Percentiles rank a stretch among this genome's conserved stretches.
phyloP scores from a whole-genome alignment of 768 basidiomycete species.

The Amanita pseudoporphyria region DNA sequence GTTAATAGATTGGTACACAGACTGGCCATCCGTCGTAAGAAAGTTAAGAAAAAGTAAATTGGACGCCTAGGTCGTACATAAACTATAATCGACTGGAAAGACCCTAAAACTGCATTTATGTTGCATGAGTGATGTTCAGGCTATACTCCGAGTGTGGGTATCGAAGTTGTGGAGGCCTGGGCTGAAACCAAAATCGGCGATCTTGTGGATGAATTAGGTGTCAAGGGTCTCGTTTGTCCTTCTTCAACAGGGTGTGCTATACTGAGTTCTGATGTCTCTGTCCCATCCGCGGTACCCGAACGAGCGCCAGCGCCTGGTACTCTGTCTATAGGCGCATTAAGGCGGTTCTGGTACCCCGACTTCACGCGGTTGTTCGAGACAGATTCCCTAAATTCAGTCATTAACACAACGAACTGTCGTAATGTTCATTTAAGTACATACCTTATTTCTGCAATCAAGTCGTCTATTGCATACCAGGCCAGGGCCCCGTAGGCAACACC shows the following conservation, averaged over 20 bases:
- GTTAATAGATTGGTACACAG: too few species aligned
- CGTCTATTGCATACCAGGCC: slow-evolving; percentile 71
- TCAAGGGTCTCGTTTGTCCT: slow-evolving; percentile 21
- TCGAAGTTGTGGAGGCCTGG: slow-evolving; percentile 20
- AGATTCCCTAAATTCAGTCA: slow-evolving; percentile 47
- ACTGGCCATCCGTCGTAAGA: too few species aligned
- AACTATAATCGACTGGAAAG: not conserved
- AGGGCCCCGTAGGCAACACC: slow-evolving; percentile 54
- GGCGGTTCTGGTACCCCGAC: slow-evolving; percentile 57
- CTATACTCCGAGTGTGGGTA: slow-evolving; percentile 34
- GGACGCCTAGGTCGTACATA: not conserved
- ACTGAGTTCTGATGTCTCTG: slow-evolving; percentile 47
- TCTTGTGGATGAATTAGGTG: slow-evolving; percentile 14
- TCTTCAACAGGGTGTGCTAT: slow-evolving; percentile 36
- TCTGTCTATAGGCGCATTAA: slow-evolving; percentile 56
- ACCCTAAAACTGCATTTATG: not conserved
- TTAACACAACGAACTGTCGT: not conserved
- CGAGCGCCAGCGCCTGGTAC: slow-evolving; percentile 67
- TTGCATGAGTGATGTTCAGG: not conserved
- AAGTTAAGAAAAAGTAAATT: not conserved
- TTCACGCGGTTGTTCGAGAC: slow-evolving; percentile 80
- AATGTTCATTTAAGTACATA: slow-evolving; percentile 16
- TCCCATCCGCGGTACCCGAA: slow-evolving; percentile 52
- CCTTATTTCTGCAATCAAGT: slow-evolving; percentile 78
- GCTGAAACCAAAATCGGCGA: slow-evolving; percentile 21